Conservation (phyloP, 441 rosid species). For the Manihot esculenta region DNA sequence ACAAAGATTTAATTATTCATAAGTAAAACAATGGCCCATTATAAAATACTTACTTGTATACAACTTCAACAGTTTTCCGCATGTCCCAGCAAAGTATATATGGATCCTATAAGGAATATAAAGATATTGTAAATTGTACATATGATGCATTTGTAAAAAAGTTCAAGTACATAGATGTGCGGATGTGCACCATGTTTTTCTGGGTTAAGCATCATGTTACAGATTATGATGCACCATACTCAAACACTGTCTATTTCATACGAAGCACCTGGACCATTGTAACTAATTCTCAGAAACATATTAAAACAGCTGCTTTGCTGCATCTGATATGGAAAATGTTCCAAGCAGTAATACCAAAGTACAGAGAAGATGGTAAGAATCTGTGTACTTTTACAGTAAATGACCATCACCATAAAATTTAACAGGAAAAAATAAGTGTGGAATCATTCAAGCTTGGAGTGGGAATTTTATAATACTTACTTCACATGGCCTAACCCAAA, state of each 20-base stretch:
- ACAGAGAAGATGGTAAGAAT: conserved; percentile 2
- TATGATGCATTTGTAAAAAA: conserved; percentile 1
- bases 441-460: background rate
- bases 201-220: background rate
- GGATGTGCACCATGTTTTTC: background rate
- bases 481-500: background rate
- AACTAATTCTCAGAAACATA: background rate
- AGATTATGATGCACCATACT: background rate
- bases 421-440: background rate
- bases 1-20: background rate
- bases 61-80: conserved; percentile 76
- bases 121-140: conserved; percentile 14
- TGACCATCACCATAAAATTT: background rate
- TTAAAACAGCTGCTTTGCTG: conserved; percentile 8
- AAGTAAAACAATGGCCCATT: background rate
- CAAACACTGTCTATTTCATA: background rate
- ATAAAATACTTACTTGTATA: conserved; percentile 66
- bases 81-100: conserved; percentile 94
- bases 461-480: background rate
- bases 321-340: background rate
- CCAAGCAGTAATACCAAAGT: background rate
- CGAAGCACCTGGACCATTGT: background rate
- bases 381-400: background rate
- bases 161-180: background rate
- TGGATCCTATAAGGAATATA: conserved; percentile 61